Percentiles rank a stretch among this genome's conserved stretches.
These are phyloP conservation scores for Coniosporium tulheliwenetii DNA, from an alignment of 2,329 filamentous ascomycete genomes.

Conservation along the genomic window DNA sequence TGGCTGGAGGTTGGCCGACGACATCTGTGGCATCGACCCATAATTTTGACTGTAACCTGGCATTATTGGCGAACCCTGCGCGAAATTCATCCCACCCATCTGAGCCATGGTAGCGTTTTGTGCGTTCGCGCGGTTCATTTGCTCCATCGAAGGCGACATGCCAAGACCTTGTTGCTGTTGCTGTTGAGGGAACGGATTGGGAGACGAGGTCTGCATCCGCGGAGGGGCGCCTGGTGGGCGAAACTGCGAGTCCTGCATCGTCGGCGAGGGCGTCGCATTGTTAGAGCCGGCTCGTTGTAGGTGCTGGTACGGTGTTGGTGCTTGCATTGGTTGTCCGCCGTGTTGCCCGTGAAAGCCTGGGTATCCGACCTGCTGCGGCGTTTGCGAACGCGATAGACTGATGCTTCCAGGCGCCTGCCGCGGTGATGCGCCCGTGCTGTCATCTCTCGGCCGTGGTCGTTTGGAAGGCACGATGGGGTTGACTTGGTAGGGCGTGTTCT, in stretches of 20 bases:
- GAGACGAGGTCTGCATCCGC: constrained; percentile 77
- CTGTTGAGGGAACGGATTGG: constrained; percentile 74
- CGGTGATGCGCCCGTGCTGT: constrained; percentile 71
- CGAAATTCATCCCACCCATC: constrained; percentile 10
- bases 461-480: constrained; percentile 84
- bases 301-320: constrained; percentile 64
- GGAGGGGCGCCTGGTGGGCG: constrained; percentile 47
- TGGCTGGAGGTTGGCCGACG: constrained; percentile 18
- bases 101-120: constrained; percentile 17
- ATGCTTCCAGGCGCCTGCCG: constrained; percentile 58
- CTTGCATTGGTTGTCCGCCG: constrained; percentile 44
- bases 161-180: constrained; percentile 56
- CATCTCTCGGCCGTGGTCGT: constrained; percentile 64
- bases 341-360: constrained; percentile 28
- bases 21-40: constrained; percentile 15
- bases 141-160: constrained; percentile 63
- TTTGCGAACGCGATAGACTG: constrained; percentile 78
- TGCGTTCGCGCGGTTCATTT: constrained; percentile 26
- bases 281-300: constrained; percentile 65
- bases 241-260: constrained; percentile 69
- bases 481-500: constrained; percentile 66
- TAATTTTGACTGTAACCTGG: constrained; percentile 24
- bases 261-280: constrained; percentile 83
- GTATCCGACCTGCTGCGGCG: constrained; percentile 48
- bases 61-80: constrained; percentile 10